These are phyloP conservation scores for Apophysomyces sp. DNA, from an alignment of 371 early-diverging fungal genomes.

Conservation along the genomic window DNA sequence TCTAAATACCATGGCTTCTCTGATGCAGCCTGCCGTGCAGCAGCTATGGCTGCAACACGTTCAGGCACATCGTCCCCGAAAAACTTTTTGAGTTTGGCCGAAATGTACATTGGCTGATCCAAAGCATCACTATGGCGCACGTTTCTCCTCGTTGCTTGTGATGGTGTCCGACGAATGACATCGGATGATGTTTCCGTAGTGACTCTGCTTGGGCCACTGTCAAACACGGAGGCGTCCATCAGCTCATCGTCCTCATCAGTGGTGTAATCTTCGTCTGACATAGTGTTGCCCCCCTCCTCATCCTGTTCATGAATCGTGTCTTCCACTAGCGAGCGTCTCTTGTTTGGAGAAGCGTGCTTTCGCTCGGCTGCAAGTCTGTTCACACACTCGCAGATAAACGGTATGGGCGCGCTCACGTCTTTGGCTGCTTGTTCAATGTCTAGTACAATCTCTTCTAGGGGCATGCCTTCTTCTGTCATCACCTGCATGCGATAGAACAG, in stretches of 20 bases:
- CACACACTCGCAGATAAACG: slow-evolving; percentile 20
- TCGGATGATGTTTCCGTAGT: background rate
- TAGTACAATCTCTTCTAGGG: background rate
- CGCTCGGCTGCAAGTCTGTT: background rate
- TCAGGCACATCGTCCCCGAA: slow-evolving; percentile 60
- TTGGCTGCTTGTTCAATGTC: slow-evolving; percentile 19
- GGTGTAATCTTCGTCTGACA: background rate
- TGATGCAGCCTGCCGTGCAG: background rate
- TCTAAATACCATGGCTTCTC: slow-evolving; percentile 52
- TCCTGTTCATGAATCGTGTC: background rate
- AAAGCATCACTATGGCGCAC: background rate
- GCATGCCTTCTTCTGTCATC: slow-evolving; percentile 36
- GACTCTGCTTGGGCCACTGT: background rate
- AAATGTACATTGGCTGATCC: background rate
- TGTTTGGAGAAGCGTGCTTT: background rate
- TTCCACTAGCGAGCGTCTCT: background rate
- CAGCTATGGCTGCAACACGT: background rate
- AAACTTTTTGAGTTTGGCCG: slow-evolving; percentile 58
- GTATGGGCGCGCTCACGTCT: slow-evolving; percentile 14
- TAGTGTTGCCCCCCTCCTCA: background rate
- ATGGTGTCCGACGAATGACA: background rate
- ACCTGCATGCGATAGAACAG: slow-evolving; percentile 63
- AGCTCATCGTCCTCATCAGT: background rate
- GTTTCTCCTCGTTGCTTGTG: background rate
- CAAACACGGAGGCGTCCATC: background rate